A percentile compares a stretch with the other conserved stretches of the same genome.
These are phyloP conservation scores for Rhodocollybia butyracea DNA, from an alignment of 768 basidiomycete species.

Conservation along the genomic window DNA sequence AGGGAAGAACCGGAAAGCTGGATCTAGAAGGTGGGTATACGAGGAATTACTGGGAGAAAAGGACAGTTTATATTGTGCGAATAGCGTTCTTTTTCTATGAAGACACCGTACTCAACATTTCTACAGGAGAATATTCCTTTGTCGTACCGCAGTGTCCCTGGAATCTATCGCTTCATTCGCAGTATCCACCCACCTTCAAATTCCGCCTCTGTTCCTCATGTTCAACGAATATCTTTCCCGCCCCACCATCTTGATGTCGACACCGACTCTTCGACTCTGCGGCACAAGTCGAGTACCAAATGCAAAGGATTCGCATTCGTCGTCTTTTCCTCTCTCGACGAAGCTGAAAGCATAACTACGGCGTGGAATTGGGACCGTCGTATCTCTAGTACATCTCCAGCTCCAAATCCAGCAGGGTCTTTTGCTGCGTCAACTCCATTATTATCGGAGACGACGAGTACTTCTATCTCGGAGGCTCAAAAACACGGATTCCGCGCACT, in stretches of 20 bases:
- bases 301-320: conserved; percentile 79
- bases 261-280: not conserved
- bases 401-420: not conserved
- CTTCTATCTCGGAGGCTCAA: conserved; percentile 41
- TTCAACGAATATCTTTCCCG: conserved; percentile 58
- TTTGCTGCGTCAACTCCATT: not conserved
- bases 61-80: conserved; percentile 69
- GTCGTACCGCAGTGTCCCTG: conserved; percentile 47
- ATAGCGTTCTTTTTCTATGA: not conserved
- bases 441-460: no score
- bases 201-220: conserved; percentile 12
- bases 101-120: not conserved
- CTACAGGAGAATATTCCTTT: conserved; percentile 69
- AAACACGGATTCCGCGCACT: conserved; percentile 61
- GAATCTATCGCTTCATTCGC: conserved; percentile 43
- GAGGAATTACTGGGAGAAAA: conserved; percentile 55
- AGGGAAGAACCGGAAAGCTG: conserved; percentile 20
- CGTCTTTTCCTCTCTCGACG: conserved; percentile 39
- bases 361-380: conserved; percentile 61
- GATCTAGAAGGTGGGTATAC: conserved; percentile 28
- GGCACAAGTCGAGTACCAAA: conserved; percentile 41
- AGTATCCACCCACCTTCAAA: conserved; percentile 1
- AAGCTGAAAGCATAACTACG: conserved; percentile 39
- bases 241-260: conserved; percentile 56
- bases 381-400: not conserved